A percentile compares a stretch with the other conserved stretches of the same genome.
Conservation (phyloP, 306 rosid genomes). For the Casuarina cunninghamiana region DNA sequence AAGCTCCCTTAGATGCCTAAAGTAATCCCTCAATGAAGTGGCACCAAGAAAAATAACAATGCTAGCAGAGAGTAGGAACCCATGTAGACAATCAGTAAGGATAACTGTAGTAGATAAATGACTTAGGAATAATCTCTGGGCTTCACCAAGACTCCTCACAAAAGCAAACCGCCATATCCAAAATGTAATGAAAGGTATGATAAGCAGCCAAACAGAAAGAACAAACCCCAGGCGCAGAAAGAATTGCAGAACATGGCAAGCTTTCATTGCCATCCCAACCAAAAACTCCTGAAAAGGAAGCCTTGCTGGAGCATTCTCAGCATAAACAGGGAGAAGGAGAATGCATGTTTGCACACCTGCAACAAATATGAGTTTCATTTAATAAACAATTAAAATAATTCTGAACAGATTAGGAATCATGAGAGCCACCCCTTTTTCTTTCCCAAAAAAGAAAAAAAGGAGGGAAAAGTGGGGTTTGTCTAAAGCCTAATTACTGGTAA, state of each 20-base stretch:
- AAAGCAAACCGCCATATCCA: constrained; percentile 99
- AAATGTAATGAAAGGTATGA: constrained; percentile 94
- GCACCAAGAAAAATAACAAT: constrained; percentile 98
- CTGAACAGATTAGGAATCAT: not conserved
- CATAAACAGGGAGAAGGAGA: constrained; percentile 96
- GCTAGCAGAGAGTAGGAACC: constrained; percentile 96
- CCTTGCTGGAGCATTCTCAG: constrained; percentile 93
- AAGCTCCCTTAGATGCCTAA: constrained; percentile 93
- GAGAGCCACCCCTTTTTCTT: too few relatives aligned
- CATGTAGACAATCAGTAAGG: constrained; percentile 97
- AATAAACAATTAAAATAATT: not conserved
- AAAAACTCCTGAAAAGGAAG: constrained; percentile 97
- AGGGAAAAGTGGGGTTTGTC: too few relatives aligned
- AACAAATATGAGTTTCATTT: constrained; percentile 22
- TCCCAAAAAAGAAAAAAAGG: too few relatives aligned
- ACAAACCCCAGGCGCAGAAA: constrained; percentile 93
- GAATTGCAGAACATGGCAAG: constrained; percentile 95
- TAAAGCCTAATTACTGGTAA: too few relatives aligned
- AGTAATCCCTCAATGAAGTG: constrained; percentile 96
- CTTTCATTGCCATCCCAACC: constrained; percentile 97
- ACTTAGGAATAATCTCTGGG: constrained; percentile 89
- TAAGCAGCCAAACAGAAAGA: constrained; percentile 94
- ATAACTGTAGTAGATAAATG: constrained; percentile 85
- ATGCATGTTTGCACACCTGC: constrained; percentile 98
- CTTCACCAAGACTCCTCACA: constrained; percentile 96